Evolutionary conservation across 2,329 filamentous ascomycete species (phyloP).

Genomic region (Alternaria sp.): DNA sequence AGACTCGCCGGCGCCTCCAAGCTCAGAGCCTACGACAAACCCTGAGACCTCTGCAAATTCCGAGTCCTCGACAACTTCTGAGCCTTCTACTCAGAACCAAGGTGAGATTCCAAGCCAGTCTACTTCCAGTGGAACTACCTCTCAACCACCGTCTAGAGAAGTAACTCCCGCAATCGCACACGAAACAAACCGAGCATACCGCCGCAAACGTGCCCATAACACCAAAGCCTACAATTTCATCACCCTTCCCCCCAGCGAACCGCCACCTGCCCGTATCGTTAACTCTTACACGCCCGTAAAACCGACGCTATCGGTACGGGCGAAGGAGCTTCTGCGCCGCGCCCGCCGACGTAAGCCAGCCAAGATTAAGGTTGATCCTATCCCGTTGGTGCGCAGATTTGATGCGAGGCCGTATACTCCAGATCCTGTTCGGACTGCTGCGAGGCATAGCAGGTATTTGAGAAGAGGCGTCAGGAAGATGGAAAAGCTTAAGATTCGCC

Average conservation of each 20-base stretch:
- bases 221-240: conserved; percentile 11
- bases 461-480: conserved; percentile 13
- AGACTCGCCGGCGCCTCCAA: background rate
- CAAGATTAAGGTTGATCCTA: background rate
- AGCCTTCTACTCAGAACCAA: conserved; percentile 1
- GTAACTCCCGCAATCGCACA: background rate
- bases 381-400: conserved; percentile 10
- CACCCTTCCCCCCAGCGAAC: background rate
- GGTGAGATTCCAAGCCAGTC: conserved; percentile 2
- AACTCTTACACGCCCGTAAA: conserved; percentile 1
- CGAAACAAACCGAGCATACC: background rate
- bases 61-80: background rate
- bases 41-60: background rate
- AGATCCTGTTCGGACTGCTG: conserved; percentile 4
- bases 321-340: conserved; percentile 8
- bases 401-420: conserved; percentile 10
- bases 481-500: conserved; percentile 4
- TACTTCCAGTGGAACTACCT: background rate
- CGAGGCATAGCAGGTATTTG: conserved; percentile 12
- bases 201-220: background rate
- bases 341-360: background rate
- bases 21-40: background rate
- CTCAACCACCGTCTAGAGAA: conserved; percentile 10
- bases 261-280: background rate
- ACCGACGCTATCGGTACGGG: conserved; percentile 7